Base-by-base conservation (phyloP, 495 filamentous ascomycete species). In the Aspergillus biplanus region DNA sequence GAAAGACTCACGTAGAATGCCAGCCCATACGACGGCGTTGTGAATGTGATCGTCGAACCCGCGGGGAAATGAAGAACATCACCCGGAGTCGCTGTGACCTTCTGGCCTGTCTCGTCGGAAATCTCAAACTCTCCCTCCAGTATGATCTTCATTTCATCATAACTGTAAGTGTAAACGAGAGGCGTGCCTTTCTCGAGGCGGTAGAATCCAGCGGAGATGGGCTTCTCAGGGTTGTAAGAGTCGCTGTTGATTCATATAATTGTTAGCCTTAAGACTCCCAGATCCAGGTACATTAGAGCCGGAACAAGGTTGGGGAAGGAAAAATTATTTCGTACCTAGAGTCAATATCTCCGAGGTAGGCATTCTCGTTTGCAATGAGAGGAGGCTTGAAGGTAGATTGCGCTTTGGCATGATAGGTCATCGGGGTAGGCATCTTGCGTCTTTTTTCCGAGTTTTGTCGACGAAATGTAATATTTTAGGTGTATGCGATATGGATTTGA, bases 71-170 rank as follows among this genome's bases (percentile, higher is more conserved):
- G 88, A 67, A 93, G 91, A 57, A 92, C 88, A 78, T 93, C 90
- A 3, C 90, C 90, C 33, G 85, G 83, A 35, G 71, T 78, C 8
- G 86, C 90, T 49, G 86, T 85, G 18, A 90, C 89, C 63, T 84
- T 88, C 67, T 89, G 84, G 32, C 88, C 89, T 7, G 82, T 83
- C 76, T 89, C 89, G 72, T 90, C 88, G 7, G 80, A 79, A 65
- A 93, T 91, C 65, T 89, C 85, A 66, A 90, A 91, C 65, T 86
- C 83, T 55, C 90, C 90, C 66, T 93, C 90, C 7, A 93, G 75
- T 64, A 92, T 90, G 64, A 92, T 90, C 78, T 92, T 91, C 85
- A 85, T 90, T 76, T 92, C 90, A 65, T 92, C 84, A 71, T 92
- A 93, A 49, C 83, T 87, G 70, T 92, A 92, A 37, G 79, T 85